Conservation (phyloP, 2,329 filamentous ascomycete genomes). For the Mariannaea elegans region DNA sequence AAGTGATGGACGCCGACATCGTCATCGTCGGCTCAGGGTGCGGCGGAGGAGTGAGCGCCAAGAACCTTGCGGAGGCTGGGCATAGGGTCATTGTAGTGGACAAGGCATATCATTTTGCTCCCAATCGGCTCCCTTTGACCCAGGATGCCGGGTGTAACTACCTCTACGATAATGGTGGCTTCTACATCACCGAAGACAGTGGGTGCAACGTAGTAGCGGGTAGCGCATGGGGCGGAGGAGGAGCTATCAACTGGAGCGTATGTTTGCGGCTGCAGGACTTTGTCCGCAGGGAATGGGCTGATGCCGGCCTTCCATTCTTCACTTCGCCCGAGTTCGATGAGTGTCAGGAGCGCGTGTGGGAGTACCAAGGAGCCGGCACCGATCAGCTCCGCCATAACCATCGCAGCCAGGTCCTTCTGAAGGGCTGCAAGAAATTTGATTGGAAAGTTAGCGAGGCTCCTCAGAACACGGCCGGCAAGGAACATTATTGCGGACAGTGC, state of each 20-base stretch:
- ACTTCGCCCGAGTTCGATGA: slow-evolving; percentile 77
- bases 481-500: slow-evolving; percentile 78
- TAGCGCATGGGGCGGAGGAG: slow-evolving; percentile 83
- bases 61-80: slow-evolving; percentile 80
- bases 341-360: slow-evolving; percentile 81
- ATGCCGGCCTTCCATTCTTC: slow-evolving; percentile 75
- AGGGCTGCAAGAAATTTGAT: slow-evolving; percentile 78
- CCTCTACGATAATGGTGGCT: slow-evolving; percentile 75
- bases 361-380: slow-evolving; percentile 77
- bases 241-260: slow-evolving; percentile 86
- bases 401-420: slow-evolving; percentile 75
- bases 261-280: slow-evolving; percentile 73
- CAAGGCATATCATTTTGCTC: slow-evolving; percentile 80
- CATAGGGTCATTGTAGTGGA: slow-evolving; percentile 82
- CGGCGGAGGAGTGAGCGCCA: slow-evolving; percentile 83
- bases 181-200: slow-evolving; percentile 63
- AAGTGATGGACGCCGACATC: slow-evolving; percentile 79
- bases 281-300: slow-evolving; percentile 84
- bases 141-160: slow-evolving; percentile 67
- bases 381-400: slow-evolving; percentile 76
- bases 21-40: slow-evolving; percentile 89
- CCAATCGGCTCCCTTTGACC: slow-evolving; percentile 78
- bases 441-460: slow-evolving; percentile 75
- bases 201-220: slow-evolving; percentile 72
- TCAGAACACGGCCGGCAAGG: slow-evolving; percentile 78